Base-by-base conservation (phyloP, 2,329 filamentous ascomycete species). In the Exophiala viscosa region DNA sequence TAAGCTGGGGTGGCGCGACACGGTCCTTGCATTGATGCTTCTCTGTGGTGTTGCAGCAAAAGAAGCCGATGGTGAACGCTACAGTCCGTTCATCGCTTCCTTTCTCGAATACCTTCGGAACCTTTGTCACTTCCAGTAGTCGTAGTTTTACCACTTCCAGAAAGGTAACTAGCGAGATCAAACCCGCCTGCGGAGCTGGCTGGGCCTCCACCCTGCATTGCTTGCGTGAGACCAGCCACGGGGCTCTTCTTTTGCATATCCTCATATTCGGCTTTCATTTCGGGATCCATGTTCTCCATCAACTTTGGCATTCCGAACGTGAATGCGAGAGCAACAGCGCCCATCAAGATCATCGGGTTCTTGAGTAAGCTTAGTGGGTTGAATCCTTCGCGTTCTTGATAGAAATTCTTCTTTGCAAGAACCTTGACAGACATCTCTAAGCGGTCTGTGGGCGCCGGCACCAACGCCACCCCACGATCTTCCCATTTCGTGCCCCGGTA, bases 221-320 rank as follows among this genome's bases (percentile, higher is more conserved):
- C 75, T 39, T 73, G 68, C 50, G 83, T 75, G 62, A 83, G 63
- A 66, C 81, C 76, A 57, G 77, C 79, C 61, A 91, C 76, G 1
- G 87, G 83, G 60, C 83, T 85, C 58, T 82, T 81, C 73, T 90
- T 90, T 70, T 93, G 90, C 66, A 90, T 86, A 65, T 90, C 88
- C 69, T 96, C 90, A 67, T 93, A 96, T 69, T 97, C 93, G 64
- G 88, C 89, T 64, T 85, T 85, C 73, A 89, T 87, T 71, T 99
- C 93, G n/a, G 90, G 90, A 68, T 97, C 93, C 91, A 99, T 96
- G 68, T 93, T 96, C 46, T 97, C 91, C 75, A 97, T 84, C 50
- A 99, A 71, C 71, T 96, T 93, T 11, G 93, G 93, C 87, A 97
- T 89, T 61, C 91, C 91, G 64, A 97, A 80, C 58, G 96, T 90